Percentiles rank a stretch among this genome's conserved stretches.
phyloP scores from a whole-genome alignment of 2,329 filamentous ascomycete genomes.

The Cordyceps farinosa region DNA sequence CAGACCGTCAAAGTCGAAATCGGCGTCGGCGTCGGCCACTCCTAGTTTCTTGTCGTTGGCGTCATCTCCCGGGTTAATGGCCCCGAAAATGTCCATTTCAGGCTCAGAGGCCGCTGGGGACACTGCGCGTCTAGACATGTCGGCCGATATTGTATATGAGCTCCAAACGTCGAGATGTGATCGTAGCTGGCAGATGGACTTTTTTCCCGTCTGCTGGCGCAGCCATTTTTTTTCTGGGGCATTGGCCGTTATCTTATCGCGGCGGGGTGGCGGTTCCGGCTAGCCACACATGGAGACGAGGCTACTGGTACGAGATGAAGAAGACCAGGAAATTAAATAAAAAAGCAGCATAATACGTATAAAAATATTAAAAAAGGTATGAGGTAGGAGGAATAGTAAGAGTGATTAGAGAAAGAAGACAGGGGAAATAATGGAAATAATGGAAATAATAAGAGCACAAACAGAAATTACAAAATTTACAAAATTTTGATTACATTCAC shows the following conservation, averaged over 20 bases:
- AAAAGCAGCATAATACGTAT: no score
- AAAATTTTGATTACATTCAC: no score
- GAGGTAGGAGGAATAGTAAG: no score
- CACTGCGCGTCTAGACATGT: slow-evolving; percentile 68
- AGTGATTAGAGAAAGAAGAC: no score
- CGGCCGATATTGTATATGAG: slow-evolving; percentile 15
- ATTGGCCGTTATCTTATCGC: slow-evolving; percentile 38
- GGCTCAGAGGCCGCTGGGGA: slow-evolving; percentile 86
- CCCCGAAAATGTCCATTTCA: slow-evolving; percentile 84
- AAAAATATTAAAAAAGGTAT: no score
- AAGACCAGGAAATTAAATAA: no score
- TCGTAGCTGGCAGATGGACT: neutral
- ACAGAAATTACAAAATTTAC: no score
- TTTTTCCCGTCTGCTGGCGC: neutral
- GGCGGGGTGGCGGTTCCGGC: slow-evolving; percentile 25
- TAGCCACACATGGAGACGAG: no score
- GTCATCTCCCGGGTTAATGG: slow-evolving; percentile 64
- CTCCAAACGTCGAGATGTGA: neutral
- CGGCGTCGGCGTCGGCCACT: slow-evolving; percentile 32
- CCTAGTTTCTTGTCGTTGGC: slow-evolving; percentile 41
- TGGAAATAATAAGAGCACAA: no score
- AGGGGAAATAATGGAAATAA: no score
- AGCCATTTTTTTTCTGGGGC: slow-evolving; percentile 32
- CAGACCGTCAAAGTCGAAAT: slow-evolving; percentile 59
- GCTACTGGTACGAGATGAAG: no score